phyloP scores from a whole-genome alignment of 2,329 filamentous ascomycete species.

The Mollisiaceae sp. region DNA sequence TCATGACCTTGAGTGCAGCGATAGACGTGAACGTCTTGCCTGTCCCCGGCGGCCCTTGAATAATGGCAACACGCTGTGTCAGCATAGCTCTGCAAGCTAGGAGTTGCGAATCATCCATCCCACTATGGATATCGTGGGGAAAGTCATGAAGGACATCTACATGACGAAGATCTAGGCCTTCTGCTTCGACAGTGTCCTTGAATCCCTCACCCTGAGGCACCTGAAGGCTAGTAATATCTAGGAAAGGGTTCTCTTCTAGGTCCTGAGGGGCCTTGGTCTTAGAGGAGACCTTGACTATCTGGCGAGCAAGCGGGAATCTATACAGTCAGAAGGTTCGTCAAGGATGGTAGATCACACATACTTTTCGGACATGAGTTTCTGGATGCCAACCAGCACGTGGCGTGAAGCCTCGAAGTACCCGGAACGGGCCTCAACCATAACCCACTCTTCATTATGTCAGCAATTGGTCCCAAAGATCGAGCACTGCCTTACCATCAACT shows the following conservation, averaged over 20 bases:
- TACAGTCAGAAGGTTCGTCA: conserved; percentile 10
- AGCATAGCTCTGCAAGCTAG: conserved; percentile 72
- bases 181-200: conserved; percentile 26
- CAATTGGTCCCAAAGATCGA: not conserved
- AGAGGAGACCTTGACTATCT: conserved; percentile 58
- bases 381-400: conserved; percentile 74
- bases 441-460: conserved; percentile 35
- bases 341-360: conserved; percentile 18
- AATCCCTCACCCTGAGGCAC: conserved; percentile 27
- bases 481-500: conserved; percentile 58
- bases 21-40: conserved; percentile 86
- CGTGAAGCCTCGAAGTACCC: conserved; percentile 81
- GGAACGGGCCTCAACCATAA: conserved; percentile 78
- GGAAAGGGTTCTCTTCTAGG: conserved; percentile 52
- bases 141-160: conserved; percentile 61
- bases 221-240: conserved; percentile 55
- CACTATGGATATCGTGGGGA: conserved; percentile 51
- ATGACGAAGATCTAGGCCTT: conserved; percentile 44
- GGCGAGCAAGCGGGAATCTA: conserved; percentile 65
- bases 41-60: conserved; percentile 81
- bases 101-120: conserved; percentile 74
- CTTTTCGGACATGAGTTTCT: conserved; percentile 50
- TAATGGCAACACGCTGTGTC: conserved; percentile 71
- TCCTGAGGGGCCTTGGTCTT: conserved; percentile 57
- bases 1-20: conserved; percentile 68